Base-by-base conservation (phyloP, 345 rosid genomes). In the Abelmoschus esculentus region DNA sequence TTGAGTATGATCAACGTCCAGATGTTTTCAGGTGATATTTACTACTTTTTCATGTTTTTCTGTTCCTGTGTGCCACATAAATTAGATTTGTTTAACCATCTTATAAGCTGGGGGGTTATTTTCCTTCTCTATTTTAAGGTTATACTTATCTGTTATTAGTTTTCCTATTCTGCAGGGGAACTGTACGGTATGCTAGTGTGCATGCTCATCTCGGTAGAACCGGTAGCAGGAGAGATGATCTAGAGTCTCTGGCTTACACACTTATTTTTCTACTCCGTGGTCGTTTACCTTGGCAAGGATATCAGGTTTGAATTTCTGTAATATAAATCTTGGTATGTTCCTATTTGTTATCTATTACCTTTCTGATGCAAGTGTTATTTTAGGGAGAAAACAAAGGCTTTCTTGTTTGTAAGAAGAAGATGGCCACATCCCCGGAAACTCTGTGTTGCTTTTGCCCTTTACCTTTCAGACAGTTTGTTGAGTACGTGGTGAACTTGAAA, bases 171-270 rank as follows among this genome's bases (percentile, higher is more conserved):
- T 78, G 71, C 87, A 95, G 99, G 81, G 99, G 97, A 78, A 95
- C 99, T 9, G 93, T 95, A 64, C 87, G 98, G 40, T 93, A 93
- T 83, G 97, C 98, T 69, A 91, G 98, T 78, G 98, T 85, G 4
- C 98, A 93, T 84, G 92, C 98, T 75, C 98, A 93, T 82, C 95
- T 93, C 72, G 98, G 98, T 66, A 86, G 98, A 81, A 89, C 95
- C 69, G 90, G 95, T 67, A 93, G 98, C 81, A 73, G 98, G 77
- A 89, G 98, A 75, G 98, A 93, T 83, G 98, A 93, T 80, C 69
- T 93, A 54, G 98, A 93, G 76, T 93, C 98, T 75, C 92, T 93
- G 83, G 98, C 98, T 15, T 93, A 91, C 83, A 93, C 98, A 40
- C 95, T 93, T 71, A 79, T 93, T 83, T 93, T 93, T 76, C 98